Conservation (phyloP, 768 basidiomycete genomes). For the Fomitopsis pulvina region DNA sequence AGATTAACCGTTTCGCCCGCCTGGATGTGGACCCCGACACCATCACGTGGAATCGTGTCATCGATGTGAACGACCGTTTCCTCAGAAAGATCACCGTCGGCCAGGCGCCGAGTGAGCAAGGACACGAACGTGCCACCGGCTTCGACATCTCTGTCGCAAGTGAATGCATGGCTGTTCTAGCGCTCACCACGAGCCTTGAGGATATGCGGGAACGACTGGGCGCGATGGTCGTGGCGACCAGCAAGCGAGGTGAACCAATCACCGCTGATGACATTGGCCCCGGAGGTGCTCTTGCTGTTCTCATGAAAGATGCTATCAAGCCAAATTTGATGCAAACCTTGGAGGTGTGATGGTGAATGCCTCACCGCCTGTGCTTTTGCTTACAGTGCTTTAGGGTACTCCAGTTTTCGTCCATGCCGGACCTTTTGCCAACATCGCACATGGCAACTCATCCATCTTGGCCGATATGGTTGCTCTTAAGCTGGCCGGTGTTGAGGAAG, state of each 20-base stretch:
- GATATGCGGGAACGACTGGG: conserved; percentile 94
- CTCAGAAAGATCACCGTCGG: conserved; percentile 91
- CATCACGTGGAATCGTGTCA: conserved; percentile 96
- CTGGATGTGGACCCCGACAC: conserved; percentile 87
- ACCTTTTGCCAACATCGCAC: conserved; percentile 98
- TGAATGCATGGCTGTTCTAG: conserved; percentile 97
- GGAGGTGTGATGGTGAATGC: conserved; percentile 43
- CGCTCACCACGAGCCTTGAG: conserved; percentile 76
- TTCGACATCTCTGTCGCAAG: conserved; percentile 98
- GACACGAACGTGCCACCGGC: conserved; percentile 81
- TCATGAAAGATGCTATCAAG: conserved; percentile 99
- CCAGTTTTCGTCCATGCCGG: conserved; percentile 99
- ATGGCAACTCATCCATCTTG: conserved; percentile 96
- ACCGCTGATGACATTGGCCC: conserved; percentile 97
- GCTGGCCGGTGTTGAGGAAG: conserved; percentile 91
- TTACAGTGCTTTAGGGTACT: conserved; percentile 53
- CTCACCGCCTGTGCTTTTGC: not conserved
- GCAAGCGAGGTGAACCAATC: conserved; percentile 84
- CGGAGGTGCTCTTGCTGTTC: conserved; percentile 89
- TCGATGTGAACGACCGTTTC: conserved; percentile 97
- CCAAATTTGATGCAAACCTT: conserved; percentile 98
- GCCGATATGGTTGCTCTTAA: conserved; percentile 97
- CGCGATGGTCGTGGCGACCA: conserved; percentile 94
- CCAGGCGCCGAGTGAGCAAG: conserved; percentile 85
- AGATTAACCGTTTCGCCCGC: conserved; percentile 83